Conservation (phyloP, 495 filamentous ascomycete genomes). For the Penicillium atrosanguineum region DNA sequence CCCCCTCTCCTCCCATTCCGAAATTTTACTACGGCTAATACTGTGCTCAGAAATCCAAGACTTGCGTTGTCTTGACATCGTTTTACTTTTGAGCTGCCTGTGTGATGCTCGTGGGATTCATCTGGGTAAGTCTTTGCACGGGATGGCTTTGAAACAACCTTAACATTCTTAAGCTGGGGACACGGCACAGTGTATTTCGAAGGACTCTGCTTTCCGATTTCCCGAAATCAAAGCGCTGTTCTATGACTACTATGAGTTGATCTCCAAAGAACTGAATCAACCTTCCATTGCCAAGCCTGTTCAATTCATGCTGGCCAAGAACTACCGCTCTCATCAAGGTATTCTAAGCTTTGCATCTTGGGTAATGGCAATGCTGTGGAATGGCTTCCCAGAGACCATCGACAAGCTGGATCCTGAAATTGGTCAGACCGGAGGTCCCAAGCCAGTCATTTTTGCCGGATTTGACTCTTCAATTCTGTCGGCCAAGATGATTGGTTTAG, state of each 20-base stretch:
- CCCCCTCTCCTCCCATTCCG: too few relatives aligned
- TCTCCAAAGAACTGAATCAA: conserved; percentile 10
- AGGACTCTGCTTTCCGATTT: conserved; percentile 44
- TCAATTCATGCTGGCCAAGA: conserved; percentile 30
- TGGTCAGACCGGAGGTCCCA: conserved; percentile 35
- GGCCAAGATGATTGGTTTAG: conserved; percentile 21
- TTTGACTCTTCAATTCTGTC: conserved; percentile 26
- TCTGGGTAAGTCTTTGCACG: conserved; percentile 22
- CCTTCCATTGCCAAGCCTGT: conserved; percentile 21
- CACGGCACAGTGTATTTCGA: conserved; percentile 45
- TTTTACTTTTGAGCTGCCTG: conserved; percentile 33
- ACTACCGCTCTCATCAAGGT: conserved; percentile 46
- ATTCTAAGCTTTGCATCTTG: conserved; percentile 40
- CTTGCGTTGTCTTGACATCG: conserved; percentile 36
- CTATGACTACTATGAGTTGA: conserved; percentile 27
- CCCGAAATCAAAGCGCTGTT: conserved; percentile 39
- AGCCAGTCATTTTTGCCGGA: conserved; percentile 36
- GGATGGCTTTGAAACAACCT: background rate
- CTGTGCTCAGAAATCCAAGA: conserved; percentile 39
- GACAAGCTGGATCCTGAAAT: conserved; percentile 42
- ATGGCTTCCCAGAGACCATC: conserved; percentile 36
- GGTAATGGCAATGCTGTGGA: conserved; percentile 31
- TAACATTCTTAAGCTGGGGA: conserved; percentile 31
- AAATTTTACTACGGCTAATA: conserved; percentile 3
- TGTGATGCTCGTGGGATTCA: conserved; percentile 35